Base-by-base conservation (phyloP, 345 rosid genomes). In the Adansonia digitata region DNA sequence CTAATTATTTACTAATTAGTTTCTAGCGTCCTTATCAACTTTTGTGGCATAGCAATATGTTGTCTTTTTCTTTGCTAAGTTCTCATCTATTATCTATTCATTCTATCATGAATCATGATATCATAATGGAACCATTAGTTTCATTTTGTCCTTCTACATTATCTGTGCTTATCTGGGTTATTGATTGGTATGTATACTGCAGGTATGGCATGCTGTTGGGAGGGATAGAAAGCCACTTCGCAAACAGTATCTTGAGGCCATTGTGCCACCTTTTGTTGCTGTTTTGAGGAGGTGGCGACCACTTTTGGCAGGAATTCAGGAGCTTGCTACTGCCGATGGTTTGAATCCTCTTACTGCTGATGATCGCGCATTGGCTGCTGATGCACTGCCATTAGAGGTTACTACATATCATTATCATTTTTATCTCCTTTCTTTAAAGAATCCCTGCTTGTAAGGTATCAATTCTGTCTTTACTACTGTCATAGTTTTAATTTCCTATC, bases 261-360 rank as follows among this genome's bases (percentile, higher is more conserved):
- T 95, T 75, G 74, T 95, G 78, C 99, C 99, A 43, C 98, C 98
- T 70, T 93, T 93, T 87, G 90, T 95, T 81, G 98, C 98, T 76
- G 90, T 93, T 26, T 84, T 95, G 82, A 87, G 99, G 82, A 90
- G 98, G 84, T 95, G 99, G 99, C 83, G 97, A 72, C 99, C 98
- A 15, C 89, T 91, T 85, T 84, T 95, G 77, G 97, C 99, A 63
- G 94, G 94, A 74, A 93, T 93, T 85, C 97, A 91, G 86, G 99
- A 95, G 81, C 98, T 95, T 83, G 96, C 97, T 74, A 90, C 94
- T 66, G 87, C 97, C 74, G 99, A 93, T 77, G 98, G 99, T 75
- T 83, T 84, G 85, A 95, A 95, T 87, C 98, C 99, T 81, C 99
- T 95, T 81, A 83, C 79, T 62, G 90, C 84, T 74, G 99, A 95